Evolutionary conservation across 192 early-diverging fungal species (phyloP), one percentile per base, ranked within the genome.

Genomic region (Chytriomyces sp.): DNA sequence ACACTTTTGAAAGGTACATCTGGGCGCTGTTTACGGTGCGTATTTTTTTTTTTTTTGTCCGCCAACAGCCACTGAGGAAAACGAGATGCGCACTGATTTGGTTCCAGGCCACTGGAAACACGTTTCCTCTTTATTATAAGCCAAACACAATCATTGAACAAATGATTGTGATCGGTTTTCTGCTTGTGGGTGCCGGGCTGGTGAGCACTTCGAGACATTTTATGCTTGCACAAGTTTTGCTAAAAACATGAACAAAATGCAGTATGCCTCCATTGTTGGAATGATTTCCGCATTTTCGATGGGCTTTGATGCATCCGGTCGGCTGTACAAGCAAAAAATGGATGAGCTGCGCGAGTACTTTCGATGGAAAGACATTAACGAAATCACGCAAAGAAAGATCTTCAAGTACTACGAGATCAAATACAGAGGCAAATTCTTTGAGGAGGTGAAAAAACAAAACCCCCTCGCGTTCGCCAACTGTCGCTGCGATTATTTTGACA

Each of bases 261-360:
- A 69, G 67, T 69, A 69, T 48, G 67, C 67, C 43, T n/a, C 18
- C 43, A 35, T 69, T 48, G 67, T 69, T 48, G 67, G 67, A 48
- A 69, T 10, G n/a, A 24, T 69, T 48, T 69, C 67, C 2, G 16
- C 67, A 11, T 69, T 24, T 48, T n/a, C 35, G 16, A 35, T 69
- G 18, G 67, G 67, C 46, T 47, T 69, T 43, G 35, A 69, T 6
- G 71, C 71, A 11, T 72, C 71, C n/a, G 71, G 23, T 24, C 63
- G 71, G 44, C n/a, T 72, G 1, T 72, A 64, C 8, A 18, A 45
- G 61, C 71, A 72, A 50, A 78, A 78, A 76, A 73, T 78, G 78
- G 77, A 78, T 64, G 77, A 78, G 66, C 64, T 78, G 18, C 18
- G 57, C 65, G 77, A 78, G 13, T 78, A 78, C 46, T 69, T 78